These are phyloP conservation scores for Pestalotiopsis sp. DNA, from an alignment of 2,329 filamentous ascomycete genomes.

Conservation along the genomic window DNA sequence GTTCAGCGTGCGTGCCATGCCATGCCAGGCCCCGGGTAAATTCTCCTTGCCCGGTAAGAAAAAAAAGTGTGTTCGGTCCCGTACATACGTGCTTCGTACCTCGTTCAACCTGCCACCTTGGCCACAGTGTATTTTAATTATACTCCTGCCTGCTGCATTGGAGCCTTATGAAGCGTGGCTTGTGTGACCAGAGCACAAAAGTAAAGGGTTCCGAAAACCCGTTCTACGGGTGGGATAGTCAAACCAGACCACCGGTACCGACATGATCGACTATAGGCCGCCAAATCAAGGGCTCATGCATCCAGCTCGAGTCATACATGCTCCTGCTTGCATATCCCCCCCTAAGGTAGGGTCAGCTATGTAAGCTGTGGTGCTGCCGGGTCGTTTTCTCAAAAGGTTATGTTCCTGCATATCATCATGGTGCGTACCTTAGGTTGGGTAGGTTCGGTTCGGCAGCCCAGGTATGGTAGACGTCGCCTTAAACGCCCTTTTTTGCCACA, in stretches of 20 bases:
- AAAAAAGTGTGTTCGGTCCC: not conserved
- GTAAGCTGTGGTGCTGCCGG: not conserved
- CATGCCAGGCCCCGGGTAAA: not conserved
- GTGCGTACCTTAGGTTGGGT: not conserved
- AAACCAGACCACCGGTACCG: conserved; percentile 3
- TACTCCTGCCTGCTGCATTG: not conserved
- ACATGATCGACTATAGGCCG: not conserved
- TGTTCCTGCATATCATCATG: not conserved
- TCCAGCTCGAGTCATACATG: not conserved
- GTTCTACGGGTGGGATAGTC: not conserved
- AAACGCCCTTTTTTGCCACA: not conserved
- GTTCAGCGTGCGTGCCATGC: not conserved
- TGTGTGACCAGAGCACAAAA: not conserved
- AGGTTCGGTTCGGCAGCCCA: not conserved
- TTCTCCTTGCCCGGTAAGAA: not conserved
- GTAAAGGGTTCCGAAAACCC: not conserved
- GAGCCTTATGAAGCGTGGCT: not conserved
- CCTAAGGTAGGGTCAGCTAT: not conserved
- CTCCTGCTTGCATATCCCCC: not conserved
- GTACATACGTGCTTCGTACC: not conserved
- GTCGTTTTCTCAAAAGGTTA: not conserved
- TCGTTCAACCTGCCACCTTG: not conserved
- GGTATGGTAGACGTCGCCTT: not conserved
- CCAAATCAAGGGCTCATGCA: not conserved
- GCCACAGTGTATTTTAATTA: not conserved